phyloP scores from a whole-genome alignment of 345 rosid genomes.

The Psidium guajava region DNA sequence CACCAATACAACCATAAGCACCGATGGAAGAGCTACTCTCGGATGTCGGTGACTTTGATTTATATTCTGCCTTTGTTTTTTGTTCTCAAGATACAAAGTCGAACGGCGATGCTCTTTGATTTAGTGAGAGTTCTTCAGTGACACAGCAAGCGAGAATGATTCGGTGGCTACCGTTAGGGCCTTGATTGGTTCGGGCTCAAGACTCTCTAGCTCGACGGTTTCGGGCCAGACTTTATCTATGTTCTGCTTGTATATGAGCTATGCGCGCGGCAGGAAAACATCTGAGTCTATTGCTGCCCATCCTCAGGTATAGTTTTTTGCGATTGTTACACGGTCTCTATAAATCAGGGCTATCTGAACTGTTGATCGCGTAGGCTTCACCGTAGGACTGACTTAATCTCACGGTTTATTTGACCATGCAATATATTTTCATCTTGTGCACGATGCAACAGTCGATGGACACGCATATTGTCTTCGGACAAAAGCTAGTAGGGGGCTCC shows the following conservation, averaged over 20 bases:
- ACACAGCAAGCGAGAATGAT: neutral
- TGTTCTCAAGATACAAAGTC: neutral
- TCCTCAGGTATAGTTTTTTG: neutral
- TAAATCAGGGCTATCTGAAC: neutral
- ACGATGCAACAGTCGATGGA: neutral
- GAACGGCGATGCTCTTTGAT: neutral
- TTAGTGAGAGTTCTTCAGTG: neutral
- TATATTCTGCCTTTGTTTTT: neutral
- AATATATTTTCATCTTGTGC: neutral
- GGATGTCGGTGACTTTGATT: slow-evolving; percentile 42
- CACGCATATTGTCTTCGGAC: neutral
- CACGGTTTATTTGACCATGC: neutral
- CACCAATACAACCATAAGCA: slow-evolving; percentile 27
- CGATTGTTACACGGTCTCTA: neutral
- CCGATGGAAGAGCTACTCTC: slow-evolving; percentile 38
- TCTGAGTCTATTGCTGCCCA: neutral
- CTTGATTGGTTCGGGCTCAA: neutral
- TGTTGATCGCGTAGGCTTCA: neutral
- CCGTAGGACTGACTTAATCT: neutral
- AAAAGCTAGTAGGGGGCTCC: neutral
- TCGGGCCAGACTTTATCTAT: neutral
- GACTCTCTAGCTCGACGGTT: neutral
- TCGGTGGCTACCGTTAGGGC: neutral
- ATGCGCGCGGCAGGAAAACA: neutral
- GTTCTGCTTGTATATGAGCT: neutral